Evolutionary conservation across 495 filamentous ascomycete genomes (phyloP).

Genomic region (Letharia lupina): DNA sequence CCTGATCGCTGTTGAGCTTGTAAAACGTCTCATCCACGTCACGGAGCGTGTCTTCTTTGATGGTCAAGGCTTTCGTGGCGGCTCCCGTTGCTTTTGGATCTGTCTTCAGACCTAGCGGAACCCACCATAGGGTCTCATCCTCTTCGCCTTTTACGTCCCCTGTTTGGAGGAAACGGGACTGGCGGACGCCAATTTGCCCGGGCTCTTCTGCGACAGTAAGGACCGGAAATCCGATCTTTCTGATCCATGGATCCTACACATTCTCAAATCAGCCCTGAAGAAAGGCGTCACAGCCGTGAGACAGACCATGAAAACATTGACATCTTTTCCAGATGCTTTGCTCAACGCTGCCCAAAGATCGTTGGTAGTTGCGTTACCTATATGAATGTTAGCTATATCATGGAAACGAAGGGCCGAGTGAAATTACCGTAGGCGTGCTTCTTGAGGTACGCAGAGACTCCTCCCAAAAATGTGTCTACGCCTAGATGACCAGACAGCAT

Average conservation of each 20-base stretch:
- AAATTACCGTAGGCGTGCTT: conserved; percentile 61
- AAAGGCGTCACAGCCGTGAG: background rate
- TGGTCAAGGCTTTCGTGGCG: conserved; percentile 57
- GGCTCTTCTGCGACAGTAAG: conserved; percentile 76
- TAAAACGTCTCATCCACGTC: conserved; percentile 72
- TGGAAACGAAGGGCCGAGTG: background rate
- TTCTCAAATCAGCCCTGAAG: background rate
- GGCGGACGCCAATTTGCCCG: conserved; percentile 69
- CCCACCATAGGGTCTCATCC: conserved; percentile 91
- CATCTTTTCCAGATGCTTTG: conserved; percentile 80
- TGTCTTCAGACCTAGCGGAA: conserved; percentile 72
- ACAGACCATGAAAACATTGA: conserved; percentile 71
- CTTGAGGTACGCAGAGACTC: conserved; percentile 82
- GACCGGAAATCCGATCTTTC: conserved; percentile 87
- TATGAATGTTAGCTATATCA: background rate
- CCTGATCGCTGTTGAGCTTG: conserved; percentile 81
- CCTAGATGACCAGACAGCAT: conserved; percentile 88
- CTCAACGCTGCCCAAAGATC: conserved; percentile 89
- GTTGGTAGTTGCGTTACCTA: conserved; percentile 76
- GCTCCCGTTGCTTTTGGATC: conserved; percentile 40
- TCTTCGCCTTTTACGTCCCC: conserved; percentile 88
- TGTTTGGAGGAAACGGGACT: conserved; percentile 80
- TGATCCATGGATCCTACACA: conserved; percentile 73
- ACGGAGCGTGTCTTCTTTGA: conserved; percentile 63
- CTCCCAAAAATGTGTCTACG: conserved; percentile 74